phyloP scores from a whole-genome alignment of 2,329 filamentous ascomycete species.

The Fulvia fulva region DNA sequence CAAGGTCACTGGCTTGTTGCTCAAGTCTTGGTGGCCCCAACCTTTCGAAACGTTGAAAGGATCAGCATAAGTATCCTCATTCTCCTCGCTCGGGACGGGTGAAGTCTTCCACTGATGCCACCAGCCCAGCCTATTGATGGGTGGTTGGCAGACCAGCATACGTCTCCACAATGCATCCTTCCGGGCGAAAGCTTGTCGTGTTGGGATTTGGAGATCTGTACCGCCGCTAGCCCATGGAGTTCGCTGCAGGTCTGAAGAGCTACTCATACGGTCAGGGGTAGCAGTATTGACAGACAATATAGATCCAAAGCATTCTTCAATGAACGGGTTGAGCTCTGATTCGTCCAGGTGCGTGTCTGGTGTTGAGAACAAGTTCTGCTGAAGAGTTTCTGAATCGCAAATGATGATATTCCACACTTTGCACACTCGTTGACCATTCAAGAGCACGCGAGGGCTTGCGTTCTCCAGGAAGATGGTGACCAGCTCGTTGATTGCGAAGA shows the following conservation, averaged over 20 bases:
- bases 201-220: background rate
- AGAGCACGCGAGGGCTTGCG: constrained; percentile 1
- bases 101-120: constrained; percentile 14
- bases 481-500: constrained; percentile 14
- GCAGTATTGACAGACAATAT: background rate
- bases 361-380: constrained; percentile 8
- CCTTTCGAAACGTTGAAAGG: background rate
- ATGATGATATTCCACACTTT: constrained; percentile 9
- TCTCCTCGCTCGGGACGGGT: background rate
- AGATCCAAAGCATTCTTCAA: constrained; percentile 1
- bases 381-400: background rate
- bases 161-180: constrained; percentile 14
- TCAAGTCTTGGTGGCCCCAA: background rate
- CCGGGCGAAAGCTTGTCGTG: constrained; percentile 10
- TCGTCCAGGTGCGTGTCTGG: background rate
- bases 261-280: background rate
- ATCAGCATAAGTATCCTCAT: background rate
- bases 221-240: constrained; percentile 10
- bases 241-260: background rate
- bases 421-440: constrained; percentile 15
- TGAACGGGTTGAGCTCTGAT: constrained; percentile 5
- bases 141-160: constrained; percentile 15
- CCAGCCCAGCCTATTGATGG: constrained; percentile 10
- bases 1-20: background rate
- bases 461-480: constrained; percentile 10